These are phyloP conservation scores for Cucurbita maxima DNA, from an alignment of 306 rosid genomes.

Conservation along the genomic window DNA sequence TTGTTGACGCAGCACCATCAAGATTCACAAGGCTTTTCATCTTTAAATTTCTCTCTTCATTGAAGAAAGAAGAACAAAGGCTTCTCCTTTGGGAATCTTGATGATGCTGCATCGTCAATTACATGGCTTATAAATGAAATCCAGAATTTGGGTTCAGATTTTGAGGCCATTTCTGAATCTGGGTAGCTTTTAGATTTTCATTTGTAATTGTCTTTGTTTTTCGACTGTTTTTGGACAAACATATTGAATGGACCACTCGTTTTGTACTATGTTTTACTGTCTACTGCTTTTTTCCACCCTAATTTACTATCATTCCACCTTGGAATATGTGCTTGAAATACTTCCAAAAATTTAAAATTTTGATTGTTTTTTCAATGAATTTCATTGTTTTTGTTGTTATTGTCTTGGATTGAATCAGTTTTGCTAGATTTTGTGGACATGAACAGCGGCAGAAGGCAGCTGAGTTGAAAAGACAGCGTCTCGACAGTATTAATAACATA, in stretches of 20 bases:
- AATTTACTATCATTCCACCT: not conserved
- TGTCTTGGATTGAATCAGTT: too few relatives aligned
- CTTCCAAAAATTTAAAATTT: not conserved
- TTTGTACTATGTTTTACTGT: not conserved
- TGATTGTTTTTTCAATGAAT: too few relatives aligned
- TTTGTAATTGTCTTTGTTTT: not conserved
- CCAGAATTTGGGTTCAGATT: not conserved
- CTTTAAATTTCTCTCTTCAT: not conserved
- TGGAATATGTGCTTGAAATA: not conserved
- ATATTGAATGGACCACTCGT: not conserved
- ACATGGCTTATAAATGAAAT: conserved; percentile 18
- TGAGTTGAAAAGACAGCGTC: too few relatives aligned
- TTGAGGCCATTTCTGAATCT: not conserved
- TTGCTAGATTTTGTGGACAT: too few relatives aligned
- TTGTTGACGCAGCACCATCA: conserved; percentile 9
- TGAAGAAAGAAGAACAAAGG: not conserved
- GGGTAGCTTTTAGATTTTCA: not conserved
- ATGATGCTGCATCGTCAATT: conserved; percentile 82
- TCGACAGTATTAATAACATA: too few relatives aligned
- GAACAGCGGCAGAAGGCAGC: too few relatives aligned
- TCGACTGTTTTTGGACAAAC: not conserved
- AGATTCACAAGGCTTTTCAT: not conserved
- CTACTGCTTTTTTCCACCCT: not conserved
- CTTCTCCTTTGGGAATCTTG: conserved; percentile 54
- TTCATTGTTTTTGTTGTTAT: too few relatives aligned